Evolutionary conservation across 2,329 filamentous ascomycete genomes (phyloP).

Genomic region (Cladosporium velox): DNA sequence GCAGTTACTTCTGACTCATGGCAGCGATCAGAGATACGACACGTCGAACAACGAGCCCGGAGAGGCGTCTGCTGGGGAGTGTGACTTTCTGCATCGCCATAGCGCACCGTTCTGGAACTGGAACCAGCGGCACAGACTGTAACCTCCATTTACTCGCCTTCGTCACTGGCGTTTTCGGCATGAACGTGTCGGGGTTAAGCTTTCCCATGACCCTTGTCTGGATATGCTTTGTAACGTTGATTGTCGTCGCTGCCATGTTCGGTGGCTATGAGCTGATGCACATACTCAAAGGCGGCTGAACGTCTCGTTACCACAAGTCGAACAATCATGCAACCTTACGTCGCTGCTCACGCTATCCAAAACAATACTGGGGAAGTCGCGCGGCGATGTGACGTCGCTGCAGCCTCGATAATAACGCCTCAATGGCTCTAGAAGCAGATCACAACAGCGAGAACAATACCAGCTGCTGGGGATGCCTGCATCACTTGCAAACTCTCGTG

Average conservation of each 20-base stretch:
- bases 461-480: neutral
- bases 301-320: neutral
- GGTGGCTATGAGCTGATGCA: neutral
- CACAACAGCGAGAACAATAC: neutral
- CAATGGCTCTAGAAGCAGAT: neutral
- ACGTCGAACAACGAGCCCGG: neutral
- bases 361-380: neutral
- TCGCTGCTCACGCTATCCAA: neutral
- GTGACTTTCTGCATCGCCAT: no score
- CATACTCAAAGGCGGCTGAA: neutral
- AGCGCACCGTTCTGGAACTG: neutral
- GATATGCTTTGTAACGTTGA: conserved; percentile 9
- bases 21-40: neutral
- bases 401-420: neutral
- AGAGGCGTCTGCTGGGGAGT: no score
- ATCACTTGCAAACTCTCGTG: neutral
- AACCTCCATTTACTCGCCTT: conserved; percentile 8
- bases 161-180: conserved; percentile 29
- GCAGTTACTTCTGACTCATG: neutral
- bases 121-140: conserved; percentile 24
- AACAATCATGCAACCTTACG: neutral
- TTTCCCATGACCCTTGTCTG: neutral
- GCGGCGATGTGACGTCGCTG: neutral
- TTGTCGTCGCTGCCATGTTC: conserved; percentile 2
- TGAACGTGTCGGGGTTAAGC: conserved; percentile 31